Evolutionary conservation across 306 rosid genomes (phyloP).

Genomic region (Malus asiatica): DNA sequence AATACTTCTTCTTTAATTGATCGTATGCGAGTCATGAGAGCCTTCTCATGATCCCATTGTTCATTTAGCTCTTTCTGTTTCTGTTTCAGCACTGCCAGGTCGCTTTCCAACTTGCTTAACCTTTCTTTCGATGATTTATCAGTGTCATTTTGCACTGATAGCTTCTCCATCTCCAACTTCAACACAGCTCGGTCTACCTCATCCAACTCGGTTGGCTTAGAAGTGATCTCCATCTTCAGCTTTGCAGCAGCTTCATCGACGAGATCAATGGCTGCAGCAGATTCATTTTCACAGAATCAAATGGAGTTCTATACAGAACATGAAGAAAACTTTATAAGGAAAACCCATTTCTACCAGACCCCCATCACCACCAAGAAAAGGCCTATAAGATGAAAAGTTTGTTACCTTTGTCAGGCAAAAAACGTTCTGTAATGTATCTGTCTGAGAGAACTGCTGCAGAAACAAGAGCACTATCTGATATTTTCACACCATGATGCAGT

Average conservation of each 20-base stretch:
- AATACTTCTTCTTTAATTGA: constrained; percentile 91
- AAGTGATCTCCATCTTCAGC: constrained; percentile 94
- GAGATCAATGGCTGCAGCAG: constrained; percentile 81
- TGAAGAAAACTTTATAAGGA: neutral
- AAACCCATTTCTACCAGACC: neutral
- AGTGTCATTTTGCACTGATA: constrained; percentile 79
- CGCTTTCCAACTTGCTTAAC: constrained; percentile 75
- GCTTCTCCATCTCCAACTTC: constrained; percentile 95
- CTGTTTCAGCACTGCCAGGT: constrained; percentile 62
- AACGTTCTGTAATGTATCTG: constrained; percentile 85
- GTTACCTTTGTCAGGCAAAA: constrained; percentile 90
- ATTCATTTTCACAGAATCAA: neutral
- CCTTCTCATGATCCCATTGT: constrained; percentile 86
- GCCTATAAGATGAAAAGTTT: neutral
- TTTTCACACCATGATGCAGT: constrained; percentile 96
- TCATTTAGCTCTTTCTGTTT: constrained; percentile 70
- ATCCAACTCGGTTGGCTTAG: constrained; percentile 92
- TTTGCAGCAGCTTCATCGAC: constrained; percentile 99
- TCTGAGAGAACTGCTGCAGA: constrained; percentile 91
- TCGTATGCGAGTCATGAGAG: constrained; percentile 67
- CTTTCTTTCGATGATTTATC: constrained; percentile 94
- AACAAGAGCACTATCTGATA: constrained; percentile 95
- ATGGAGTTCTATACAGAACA: neutral
- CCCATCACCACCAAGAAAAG: neutral
- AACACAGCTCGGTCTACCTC: constrained; percentile 81